Evolutionary conservation across 768 basidiomycete species (phyloP), one percentile per base, ranked within the genome.

Genomic region (Podaxis sp.): DNA sequence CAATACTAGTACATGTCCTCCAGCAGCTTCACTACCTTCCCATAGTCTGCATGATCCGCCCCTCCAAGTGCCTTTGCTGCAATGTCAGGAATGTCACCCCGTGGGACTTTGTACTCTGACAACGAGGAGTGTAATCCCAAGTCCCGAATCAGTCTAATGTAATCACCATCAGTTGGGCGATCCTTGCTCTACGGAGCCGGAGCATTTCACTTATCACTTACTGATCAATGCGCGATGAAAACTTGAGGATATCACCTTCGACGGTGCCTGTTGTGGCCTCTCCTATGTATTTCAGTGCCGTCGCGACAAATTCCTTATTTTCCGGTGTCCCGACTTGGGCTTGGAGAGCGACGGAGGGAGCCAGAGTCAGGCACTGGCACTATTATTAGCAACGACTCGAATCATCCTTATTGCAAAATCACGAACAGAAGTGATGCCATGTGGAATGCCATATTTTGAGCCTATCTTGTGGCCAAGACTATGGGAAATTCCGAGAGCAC

Each of bases 341-440:
- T 71, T 88, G 82, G 24, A 90, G 72, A 1, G 71, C 75, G 17
- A 91, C 83, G 33, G 85, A 85, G 0, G 88, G 81, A 3, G 85
- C 82, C 24, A 92, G 80, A 5, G 90, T 91, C 57, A 91, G 76
- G 70, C 90, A 91, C 89, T 91, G 57, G 38, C 41, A 12, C 36
- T 40, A 57, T 46, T 27, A 36, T 46, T 40, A 57, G 47, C 11
- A 12, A 24, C 19, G 41, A 46, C 25, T 59, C 15, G 33, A 63
- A 33, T 61, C 22, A 22, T 17, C 33, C 37, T 67, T 49, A 53
- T 56, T 43, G 53, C 61, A 51, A 17, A 13, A 51, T 5, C 8
- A 68, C 84, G 73, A 64, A 89, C 90, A n/a, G 90, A 91, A 3
- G 91, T 92, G 64, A 91, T 88, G 8, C 91, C 91, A 70, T 94